Conservation (phyloP, 768 basidiomycete genomes). For the Sporobolomyces roseus region DNA sequence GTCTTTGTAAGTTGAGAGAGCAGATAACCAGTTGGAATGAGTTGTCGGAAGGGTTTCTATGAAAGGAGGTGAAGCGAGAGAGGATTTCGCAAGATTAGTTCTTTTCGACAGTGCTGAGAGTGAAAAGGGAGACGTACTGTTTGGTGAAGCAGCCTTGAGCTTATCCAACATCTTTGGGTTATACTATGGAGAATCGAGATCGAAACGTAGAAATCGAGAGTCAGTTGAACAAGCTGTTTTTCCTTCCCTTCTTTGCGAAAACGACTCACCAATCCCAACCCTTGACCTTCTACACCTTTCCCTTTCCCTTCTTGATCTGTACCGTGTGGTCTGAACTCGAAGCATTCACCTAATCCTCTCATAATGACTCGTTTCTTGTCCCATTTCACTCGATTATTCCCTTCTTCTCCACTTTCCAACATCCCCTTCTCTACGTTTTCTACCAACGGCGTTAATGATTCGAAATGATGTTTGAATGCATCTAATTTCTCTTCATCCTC, state of each 20-base stretch:
- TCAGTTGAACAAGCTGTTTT: too few species aligned
- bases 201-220: too few species aligned
- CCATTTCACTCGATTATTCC: background rate
- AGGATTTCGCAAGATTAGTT: too few species aligned
- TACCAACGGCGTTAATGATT: conserved; percentile 3
- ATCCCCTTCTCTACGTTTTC: background rate
- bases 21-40: conserved; percentile 23
- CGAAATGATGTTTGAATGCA: conserved; percentile 19
- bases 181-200: conserved; percentile 40
- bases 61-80: background rate
- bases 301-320: background rate
- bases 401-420: background rate
- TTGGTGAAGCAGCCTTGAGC: conserved; percentile 6
- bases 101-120: too few species aligned
- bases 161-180: conserved; percentile 38
- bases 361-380: background rate
- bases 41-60: background rate
- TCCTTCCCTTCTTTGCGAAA: background rate
- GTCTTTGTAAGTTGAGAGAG: conserved; percentile 60
- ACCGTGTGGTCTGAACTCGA: conserved; percentile 1
- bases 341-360: background rate
- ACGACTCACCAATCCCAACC: conserved; percentile 5
- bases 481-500: conserved; percentile 10
- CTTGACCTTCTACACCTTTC: too few species aligned
- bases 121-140: background rate